phyloP scores from a whole-genome alignment of 2,329 filamentous ascomycete species.

The Polychaeton citri region DNA sequence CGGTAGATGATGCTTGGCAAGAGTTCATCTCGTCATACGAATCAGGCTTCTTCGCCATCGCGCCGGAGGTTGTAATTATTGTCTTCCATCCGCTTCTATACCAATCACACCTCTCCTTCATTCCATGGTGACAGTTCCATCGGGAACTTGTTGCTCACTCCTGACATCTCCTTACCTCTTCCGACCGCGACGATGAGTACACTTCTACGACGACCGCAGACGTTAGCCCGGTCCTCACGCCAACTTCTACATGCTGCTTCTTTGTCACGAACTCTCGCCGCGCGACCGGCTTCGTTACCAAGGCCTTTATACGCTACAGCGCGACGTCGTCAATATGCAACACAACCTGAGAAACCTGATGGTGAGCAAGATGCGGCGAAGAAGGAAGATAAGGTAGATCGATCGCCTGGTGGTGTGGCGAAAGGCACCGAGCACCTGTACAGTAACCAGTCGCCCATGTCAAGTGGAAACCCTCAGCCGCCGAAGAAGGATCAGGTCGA shows the following conservation, averaged over 20 bases:
- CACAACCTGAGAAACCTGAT: constrained; percentile 31
- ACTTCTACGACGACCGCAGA: constrained; percentile 22
- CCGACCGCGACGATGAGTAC: constrained; percentile 16
- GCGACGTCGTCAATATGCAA: constrained; percentile 29
- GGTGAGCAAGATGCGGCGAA: constrained; percentile 20
- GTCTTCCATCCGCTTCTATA: not conserved
- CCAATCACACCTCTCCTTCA: not conserved
- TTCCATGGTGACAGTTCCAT: not conserved
- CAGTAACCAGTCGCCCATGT: constrained; percentile 27
- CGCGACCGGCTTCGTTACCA: constrained; percentile 25
- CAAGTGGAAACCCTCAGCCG: constrained; percentile 14
- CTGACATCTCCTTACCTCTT: not conserved
- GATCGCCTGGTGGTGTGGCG: constrained; percentile 22
- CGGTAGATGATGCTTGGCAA: not conserved
- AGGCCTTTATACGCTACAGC: constrained; percentile 31
- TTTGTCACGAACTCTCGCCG: constrained; percentile 20
- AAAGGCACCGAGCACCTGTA: constrained; percentile 34
- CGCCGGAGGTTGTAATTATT: not conserved
- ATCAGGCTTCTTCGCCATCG: not conserved
- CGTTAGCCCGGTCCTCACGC: constrained; percentile 19
- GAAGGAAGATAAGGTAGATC: constrained; percentile 12
- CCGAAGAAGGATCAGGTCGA: constrained; percentile 25
- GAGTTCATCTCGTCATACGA: not conserved
- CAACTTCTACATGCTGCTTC: constrained; percentile 20
- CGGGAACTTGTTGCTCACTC: not conserved